Evolutionary conservation across 768 basidiomycete genomes (phyloP).

Genomic region (Hypsizygus marmoreus): DNA sequence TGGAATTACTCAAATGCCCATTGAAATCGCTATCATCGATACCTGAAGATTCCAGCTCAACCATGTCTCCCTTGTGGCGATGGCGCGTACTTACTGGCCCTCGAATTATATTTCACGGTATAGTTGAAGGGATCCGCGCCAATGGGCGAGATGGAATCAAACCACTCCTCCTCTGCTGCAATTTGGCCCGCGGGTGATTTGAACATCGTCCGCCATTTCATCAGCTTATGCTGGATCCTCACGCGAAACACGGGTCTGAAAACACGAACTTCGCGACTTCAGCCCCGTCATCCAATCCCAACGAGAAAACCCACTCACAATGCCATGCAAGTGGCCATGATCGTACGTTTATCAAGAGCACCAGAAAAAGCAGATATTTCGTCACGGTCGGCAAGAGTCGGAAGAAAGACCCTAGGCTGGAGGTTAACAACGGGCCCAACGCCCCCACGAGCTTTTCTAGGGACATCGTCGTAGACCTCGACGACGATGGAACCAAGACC

Average conservation of each 20-base stretch:
- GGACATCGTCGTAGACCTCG: background rate
- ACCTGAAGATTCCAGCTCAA: conserved; percentile 33
- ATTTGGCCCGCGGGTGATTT: conserved; percentile 31
- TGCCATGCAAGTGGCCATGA: conserved; percentile 73
- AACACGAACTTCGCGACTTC: conserved; percentile 45
- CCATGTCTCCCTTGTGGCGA: background rate
- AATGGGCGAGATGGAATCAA: conserved; percentile 50
- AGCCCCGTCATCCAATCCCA: background rate
- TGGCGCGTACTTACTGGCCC: conserved; percentile 55
- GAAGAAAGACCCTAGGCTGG: conserved; percentile 6
- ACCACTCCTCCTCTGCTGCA: conserved; percentile 42
- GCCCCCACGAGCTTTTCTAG: conserved; percentile 2
- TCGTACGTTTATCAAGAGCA: conserved; percentile 60
- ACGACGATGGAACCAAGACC: conserved; percentile 3
- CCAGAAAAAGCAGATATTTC: conserved; percentile 45
- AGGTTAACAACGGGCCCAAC: conserved; percentile 5
- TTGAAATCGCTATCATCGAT: conserved; percentile 77
- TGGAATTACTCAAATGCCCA: conserved; percentile 78
- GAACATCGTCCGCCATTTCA: conserved; percentile 40
- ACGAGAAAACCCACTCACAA: conserved; percentile 41
- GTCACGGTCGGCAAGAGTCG: conserved; percentile 18
- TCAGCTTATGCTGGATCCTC: conserved; percentile 30
- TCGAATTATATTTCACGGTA: conserved; percentile 40
- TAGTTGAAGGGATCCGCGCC: conserved; percentile 58
- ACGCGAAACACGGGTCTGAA: conserved; percentile 47